These are phyloP conservation scores for Pachysandra terminalis DNA, from an alignment of 164 flowering plant species.

Conservation along the genomic window DNA sequence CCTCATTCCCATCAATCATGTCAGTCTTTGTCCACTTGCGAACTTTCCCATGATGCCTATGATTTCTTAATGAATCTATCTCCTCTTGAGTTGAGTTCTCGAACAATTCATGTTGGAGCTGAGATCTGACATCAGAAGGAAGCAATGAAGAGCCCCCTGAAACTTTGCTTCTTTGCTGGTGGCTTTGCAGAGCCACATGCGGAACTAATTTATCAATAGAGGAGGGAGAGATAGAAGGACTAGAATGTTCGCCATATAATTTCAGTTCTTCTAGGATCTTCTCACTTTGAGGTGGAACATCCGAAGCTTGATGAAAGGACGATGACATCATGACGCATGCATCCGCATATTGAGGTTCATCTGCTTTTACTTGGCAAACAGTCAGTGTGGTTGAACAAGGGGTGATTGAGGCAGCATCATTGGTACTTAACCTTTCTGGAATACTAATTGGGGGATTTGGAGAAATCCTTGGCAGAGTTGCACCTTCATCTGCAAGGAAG, in stretches of 20 bases:
- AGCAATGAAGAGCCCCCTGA: slow-evolving; percentile 1
- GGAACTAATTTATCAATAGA: slow-evolving; percentile 23
- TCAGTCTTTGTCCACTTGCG: slow-evolving; percentile 28
- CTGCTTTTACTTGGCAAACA: slow-evolving; percentile 15
- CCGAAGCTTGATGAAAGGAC: slow-evolving; percentile 1
- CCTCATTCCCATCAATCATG: slow-evolving; percentile 45
- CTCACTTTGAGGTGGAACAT: slow-evolving; percentile 17
- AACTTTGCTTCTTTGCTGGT: slow-evolving; percentile 12
- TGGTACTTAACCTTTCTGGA: slow-evolving; percentile 34
- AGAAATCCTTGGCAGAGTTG: slow-evolving; percentile 58
- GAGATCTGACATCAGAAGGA: slow-evolving; percentile 15
- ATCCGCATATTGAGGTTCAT: slow-evolving; percentile 12
- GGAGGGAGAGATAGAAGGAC: too few species aligned
- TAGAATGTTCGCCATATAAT: too few species aligned
- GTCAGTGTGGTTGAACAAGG: slow-evolving; percentile 20
- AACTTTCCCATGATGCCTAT: slow-evolving; percentile 19
- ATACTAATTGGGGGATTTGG: slow-evolving; percentile 32
- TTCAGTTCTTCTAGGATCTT: slow-evolving; percentile 15
- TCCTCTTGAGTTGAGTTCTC: slow-evolving; percentile 26
- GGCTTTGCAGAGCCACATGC: slow-evolving; percentile 13
- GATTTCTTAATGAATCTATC: slow-evolving; percentile 7
- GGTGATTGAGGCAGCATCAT: slow-evolving; percentile 29
- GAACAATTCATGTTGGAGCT: slow-evolving; percentile 23
- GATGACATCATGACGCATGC: neutral
- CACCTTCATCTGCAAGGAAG: slow-evolving; percentile 98